Evolutionary conservation across 805 yeast species (phyloP), one percentile per base, ranked within the genome.

Genomic region (Diddensiella santjacobensis): DNA sequence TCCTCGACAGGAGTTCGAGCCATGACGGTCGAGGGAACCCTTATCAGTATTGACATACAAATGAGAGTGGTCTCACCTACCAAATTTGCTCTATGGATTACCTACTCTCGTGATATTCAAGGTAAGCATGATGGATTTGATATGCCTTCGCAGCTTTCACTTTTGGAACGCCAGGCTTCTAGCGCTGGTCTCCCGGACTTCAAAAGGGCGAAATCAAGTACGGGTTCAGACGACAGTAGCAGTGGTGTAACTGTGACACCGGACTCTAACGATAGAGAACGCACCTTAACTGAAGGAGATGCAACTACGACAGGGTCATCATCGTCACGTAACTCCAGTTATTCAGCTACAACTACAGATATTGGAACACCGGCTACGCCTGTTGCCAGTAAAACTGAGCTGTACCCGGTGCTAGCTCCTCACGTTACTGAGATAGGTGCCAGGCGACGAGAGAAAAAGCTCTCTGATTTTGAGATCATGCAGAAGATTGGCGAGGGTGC

Each of bases 401-500:
- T 35, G 20, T 35, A 35, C 15, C 38, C 38, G 6, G 45, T 42
- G 20, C n/a, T 8, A 23, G 20, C 22, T 22, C 42, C 42, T 13
- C 33, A n/a, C 22, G 20, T 20, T 8, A 43, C 40, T 5, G 56
- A 68, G 33, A 77, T 83, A 52, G 97, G 97, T 1, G 70, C 74
- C 3, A 71, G 72, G 47, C 78, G 93, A 59, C 75, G 96, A 46
- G 80, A 76, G 18, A 87, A 87, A 62, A 78, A 80, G 51, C 76
- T 87, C 53, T 64, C 74, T 0, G 96, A 89, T 62, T 93, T 87
- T 58, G 66, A 70, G 1, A 76, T 86, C 1, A 40, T 88, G 39
- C 84, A 86, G 62, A 79, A 81, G 53, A 79, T 93, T 81, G 99
- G 99, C 1, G 91, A 86, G 64, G 99, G 99, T 33, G 96, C 98